Percentiles rank a stretch among this genome's conserved stretches.
These are phyloP conservation scores for Yamadazyma sp. DNA, from an alignment of 805 yeast species.

Conservation along the genomic window DNA sequence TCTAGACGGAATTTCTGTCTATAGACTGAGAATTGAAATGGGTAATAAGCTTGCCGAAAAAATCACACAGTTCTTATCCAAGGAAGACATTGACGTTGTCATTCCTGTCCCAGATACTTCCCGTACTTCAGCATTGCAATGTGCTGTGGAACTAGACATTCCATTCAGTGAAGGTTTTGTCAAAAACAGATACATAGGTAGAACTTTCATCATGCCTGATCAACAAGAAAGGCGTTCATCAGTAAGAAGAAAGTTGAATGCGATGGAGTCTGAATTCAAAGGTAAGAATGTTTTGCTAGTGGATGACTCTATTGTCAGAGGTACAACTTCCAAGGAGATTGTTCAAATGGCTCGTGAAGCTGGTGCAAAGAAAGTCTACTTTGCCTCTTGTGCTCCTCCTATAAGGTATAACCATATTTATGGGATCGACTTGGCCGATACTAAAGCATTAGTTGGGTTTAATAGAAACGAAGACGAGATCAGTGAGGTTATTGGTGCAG, in stretches of 20 bases:
- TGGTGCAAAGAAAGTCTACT: constrained; percentile 91
- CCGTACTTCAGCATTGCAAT: constrained; percentile 91
- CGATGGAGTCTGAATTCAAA: constrained; percentile 90
- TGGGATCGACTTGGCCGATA: constrained; percentile 96
- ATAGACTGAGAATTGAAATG: constrained; percentile 90
- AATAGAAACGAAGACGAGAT: constrained; percentile 73
- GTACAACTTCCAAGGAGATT: constrained; percentile 95
- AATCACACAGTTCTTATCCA: constrained; percentile 41
- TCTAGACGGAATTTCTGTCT: constrained; percentile 94
- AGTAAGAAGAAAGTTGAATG: constrained; percentile 91
- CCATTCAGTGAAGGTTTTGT: constrained; percentile 97
- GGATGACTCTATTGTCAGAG: constrained; percentile 96
- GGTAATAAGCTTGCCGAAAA: constrained; percentile 84
- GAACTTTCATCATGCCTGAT: constrained; percentile 98
- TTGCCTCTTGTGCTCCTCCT: constrained; percentile 98
- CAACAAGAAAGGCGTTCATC: constrained; percentile 92
- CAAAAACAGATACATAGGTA: constrained; percentile 93
- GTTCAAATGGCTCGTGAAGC: constrained; percentile 99
- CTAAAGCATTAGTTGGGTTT: constrained; percentile 89
- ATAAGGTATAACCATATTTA: constrained; percentile 93
- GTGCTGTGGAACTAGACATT: constrained; percentile 75
- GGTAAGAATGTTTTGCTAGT: constrained; percentile 85
- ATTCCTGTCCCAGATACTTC: constrained; percentile 98
- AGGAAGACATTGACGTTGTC: constrained; percentile 78
- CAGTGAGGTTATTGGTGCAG: constrained; percentile 81